These are phyloP conservation scores for Discostella stelligera DNA, from an alignment of 352 stramenopile species.

Conservation along the genomic window DNA sequence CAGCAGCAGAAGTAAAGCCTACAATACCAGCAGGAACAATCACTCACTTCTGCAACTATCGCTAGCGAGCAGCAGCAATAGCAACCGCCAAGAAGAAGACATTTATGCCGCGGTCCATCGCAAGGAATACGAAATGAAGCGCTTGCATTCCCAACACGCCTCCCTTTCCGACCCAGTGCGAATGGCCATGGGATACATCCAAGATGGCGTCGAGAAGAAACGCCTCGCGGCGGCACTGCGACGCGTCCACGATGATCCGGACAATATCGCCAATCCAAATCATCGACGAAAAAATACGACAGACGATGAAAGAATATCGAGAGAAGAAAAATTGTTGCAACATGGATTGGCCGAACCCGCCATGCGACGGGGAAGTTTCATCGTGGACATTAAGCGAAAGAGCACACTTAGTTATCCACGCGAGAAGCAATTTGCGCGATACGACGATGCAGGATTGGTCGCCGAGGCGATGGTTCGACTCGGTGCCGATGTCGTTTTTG, in stretches of 20 bases:
- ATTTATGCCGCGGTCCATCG: conserved; percentile 78
- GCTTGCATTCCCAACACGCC: conserved; percentile 65
- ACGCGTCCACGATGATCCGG: conserved; percentile 74
- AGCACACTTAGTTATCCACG: conserved; percentile 61
- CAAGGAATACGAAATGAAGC: conserved; percentile 83
- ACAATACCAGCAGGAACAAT: background rate
- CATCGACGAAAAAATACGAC: conserved; percentile 18
- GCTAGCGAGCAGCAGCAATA: background rate
- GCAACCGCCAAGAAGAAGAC: conserved; percentile 46
- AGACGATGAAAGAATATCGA: conserved; percentile 25
- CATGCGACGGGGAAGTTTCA: conserved; percentile 74
- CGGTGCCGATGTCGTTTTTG: conserved; percentile 77
- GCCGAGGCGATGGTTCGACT: conserved; percentile 81
- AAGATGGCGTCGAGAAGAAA: conserved; percentile 61
- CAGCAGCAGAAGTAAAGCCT: too few relatives aligned
- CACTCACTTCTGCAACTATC: background rate
- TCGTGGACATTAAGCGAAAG: conserved; percentile 81
- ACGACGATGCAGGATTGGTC: conserved; percentile 78
- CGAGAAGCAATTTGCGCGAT: conserved; percentile 71
- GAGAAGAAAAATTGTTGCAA: conserved; percentile 63
- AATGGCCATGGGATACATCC: conserved; percentile 77
- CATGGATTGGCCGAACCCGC: conserved; percentile 64
- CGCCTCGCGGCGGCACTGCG: conserved; percentile 70
- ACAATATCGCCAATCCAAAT: conserved; percentile 61
- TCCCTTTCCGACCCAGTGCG: conserved; percentile 71